Conservation (phyloP, 73 alveolate genomes). For the Blepharisma japonicum region DNA sequence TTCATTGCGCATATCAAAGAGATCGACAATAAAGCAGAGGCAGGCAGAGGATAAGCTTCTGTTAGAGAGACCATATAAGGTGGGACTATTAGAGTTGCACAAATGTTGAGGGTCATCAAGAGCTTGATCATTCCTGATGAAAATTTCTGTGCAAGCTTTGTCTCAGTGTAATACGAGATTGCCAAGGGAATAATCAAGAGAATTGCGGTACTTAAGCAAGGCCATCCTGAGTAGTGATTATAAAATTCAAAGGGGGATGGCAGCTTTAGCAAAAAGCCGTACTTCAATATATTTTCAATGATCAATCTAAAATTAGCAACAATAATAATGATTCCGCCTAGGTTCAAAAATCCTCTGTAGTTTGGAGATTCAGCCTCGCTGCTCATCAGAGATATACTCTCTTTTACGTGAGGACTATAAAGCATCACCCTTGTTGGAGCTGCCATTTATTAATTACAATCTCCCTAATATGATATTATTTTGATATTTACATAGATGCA, state of each 20-base stretch:
- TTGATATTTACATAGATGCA: too few relatives aligned
- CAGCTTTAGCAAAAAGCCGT: conserved; percentile 23
- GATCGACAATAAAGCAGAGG: too few relatives aligned
- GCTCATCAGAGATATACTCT: conserved; percentile 7
- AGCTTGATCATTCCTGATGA: not conserved
- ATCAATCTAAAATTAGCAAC: conserved; percentile 30
- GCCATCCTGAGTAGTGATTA: not conserved
- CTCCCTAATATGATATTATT: too few relatives aligned
- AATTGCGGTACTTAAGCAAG: not conserved
- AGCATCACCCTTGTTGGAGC: too few relatives aligned
- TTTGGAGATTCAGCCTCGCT: conserved; percentile 22
- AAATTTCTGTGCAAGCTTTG: not conserved
- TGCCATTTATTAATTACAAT: too few relatives aligned
- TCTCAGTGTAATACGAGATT: not conserved
- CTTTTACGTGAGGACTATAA: not conserved
- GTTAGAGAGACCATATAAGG: too few relatives aligned
- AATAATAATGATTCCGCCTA: conserved; percentile 19
- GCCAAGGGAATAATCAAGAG: not conserved
- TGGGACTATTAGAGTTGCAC: too few relatives aligned
- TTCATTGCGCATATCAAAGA: not conserved
- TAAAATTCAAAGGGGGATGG: not conserved
- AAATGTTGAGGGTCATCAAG: too few relatives aligned
- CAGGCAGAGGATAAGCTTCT: too few relatives aligned
- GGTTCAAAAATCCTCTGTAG: conserved; percentile 28
- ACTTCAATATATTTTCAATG: conserved; percentile 13